Percentiles rank a stretch among this genome's conserved stretches.
These are phyloP conservation scores for Penicillium ochrochloron DNA, from an alignment of 495 filamentous ascomycete species.

Conservation along the genomic window DNA sequence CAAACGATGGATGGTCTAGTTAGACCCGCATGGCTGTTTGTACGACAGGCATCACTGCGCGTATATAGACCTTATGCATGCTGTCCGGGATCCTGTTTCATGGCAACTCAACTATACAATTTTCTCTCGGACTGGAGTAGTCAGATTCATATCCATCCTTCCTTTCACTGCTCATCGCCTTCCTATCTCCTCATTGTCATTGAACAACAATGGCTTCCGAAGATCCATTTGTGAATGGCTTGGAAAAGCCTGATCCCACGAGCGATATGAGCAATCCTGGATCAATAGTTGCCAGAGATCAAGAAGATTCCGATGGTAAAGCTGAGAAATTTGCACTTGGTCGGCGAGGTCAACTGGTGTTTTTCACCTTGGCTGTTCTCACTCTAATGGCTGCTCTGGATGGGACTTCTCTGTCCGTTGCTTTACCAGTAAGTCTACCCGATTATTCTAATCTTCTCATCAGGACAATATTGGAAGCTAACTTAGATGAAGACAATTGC, in stretches of 20 bases:
- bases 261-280: conserved; percentile 15
- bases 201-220: conserved; percentile 7
- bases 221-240: conserved; percentile 18
- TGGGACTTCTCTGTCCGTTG: conserved; percentile 74
- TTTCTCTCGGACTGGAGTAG: neutral
- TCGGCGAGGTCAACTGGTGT: conserved; percentile 32
- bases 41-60: neutral
- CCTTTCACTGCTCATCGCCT: neutral
- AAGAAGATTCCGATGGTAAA: neutral
- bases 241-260: conserved; percentile 12
- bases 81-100: neutral
- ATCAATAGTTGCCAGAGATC: conserved; percentile 5
- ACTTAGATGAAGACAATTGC: conserved; percentile 35
- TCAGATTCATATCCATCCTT: neutral
- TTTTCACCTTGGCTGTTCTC: conserved; percentile 60
- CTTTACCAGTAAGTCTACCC: conserved; percentile 59
- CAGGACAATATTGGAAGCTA: neutral
- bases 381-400: conserved; percentile 73
- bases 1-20: neutral
- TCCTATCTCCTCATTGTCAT: neutral
- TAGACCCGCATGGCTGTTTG: neutral
- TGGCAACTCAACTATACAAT: neutral
- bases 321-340: conserved; percentile 33
- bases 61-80: conserved; percentile 1
- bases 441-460: neutral